phyloP scores from a whole-genome alignment of 352 stramenopile genomes.

The Phytophthora sp. region DNA sequence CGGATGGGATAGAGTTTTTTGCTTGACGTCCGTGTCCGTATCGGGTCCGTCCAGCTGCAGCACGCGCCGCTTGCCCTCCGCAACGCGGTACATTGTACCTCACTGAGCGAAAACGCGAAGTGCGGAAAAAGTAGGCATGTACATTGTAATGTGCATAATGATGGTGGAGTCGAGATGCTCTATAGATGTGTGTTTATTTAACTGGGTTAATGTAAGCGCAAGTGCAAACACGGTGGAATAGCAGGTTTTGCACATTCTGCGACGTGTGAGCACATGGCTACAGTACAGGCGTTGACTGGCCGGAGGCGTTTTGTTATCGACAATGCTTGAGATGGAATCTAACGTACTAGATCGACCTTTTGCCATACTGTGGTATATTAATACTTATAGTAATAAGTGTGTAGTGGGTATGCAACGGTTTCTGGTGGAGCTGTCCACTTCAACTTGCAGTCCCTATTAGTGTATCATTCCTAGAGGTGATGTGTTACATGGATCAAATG shows the following conservation, averaged over 20 bases:
- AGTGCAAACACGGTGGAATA: slow-evolving; percentile 21
- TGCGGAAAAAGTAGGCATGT: background rate
- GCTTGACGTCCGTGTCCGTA: background rate
- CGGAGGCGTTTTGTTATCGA: too few species aligned
- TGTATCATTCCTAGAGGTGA: too few species aligned
- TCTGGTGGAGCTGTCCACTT: too few species aligned
- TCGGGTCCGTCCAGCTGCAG: slow-evolving; percentile 15
- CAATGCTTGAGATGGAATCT: too few species aligned
- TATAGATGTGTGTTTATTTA: background rate
- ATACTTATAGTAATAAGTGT: too few species aligned
- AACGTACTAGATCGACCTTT: too few species aligned
- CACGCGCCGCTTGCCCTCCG: slow-evolving; percentile 21
- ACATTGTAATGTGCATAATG: background rate
- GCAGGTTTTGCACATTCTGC: background rate
- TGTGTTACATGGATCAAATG: too few species aligned
- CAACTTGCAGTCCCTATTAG: too few species aligned
- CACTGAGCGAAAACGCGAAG: slow-evolving; percentile 1
- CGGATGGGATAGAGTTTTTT: background rate
- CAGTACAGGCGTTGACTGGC: background rate
- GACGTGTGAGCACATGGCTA: slow-evolving; percentile 22
- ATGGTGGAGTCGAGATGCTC: slow-evolving; percentile 7
- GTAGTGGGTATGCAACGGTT: too few species aligned
- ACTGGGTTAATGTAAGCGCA: background rate
- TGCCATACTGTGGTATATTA: too few species aligned
- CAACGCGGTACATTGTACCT: slow-evolving; percentile 30